Base-by-base conservation (phyloP, 768 basidiomycete genomes). In the Ephemerocybe angulata region DNA sequence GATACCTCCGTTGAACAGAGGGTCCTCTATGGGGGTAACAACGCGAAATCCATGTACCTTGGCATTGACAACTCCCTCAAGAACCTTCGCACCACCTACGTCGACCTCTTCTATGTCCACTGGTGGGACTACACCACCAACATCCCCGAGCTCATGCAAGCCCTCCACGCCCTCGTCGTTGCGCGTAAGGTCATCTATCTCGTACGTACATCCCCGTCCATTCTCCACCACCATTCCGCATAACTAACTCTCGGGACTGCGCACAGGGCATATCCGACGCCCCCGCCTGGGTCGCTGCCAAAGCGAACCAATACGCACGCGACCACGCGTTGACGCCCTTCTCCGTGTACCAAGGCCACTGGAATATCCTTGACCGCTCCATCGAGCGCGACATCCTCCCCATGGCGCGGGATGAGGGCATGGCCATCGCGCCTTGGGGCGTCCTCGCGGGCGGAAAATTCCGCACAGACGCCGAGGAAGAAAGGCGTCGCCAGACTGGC, bases 111-210 rank as follows among this genome's bases (percentile, higher is more conserved):
- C 13, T 79, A 78, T 59, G 49, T 77, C 3, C 75, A 79, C 54
- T 75, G 70, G 69, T 81, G 81, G 82, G 82, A 84, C 60, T 82
- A 69, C 57, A 64, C 71, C n/a, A 80, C 79, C 13, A 70, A 71
- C 15, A 70, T 85, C 47, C 76, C 78, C 58, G 84, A 87, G 65
- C 65, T 85, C 28, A 83, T 86, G 81, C 72, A 76, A 43, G 65
- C 70, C 4, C 66, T 87, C 6, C 79, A 86, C 59, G 70, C 70
- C 21, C 72, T 85, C 35, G 78, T 85, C 44, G 63, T 67, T 6
- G 61, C 68, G 22, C 76, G 85, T 15, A 85, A 84, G 62, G 80
- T 84, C n/a, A 62, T 79, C 7, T 80, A 81, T 58, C 68, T 72
- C 22, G 50, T 40, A 52, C 53, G 65, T 30, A 8, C 28, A 7